phyloP scores from a whole-genome alignment of 345 rosid genomes.

The Atalantia buxifolia region DNA sequence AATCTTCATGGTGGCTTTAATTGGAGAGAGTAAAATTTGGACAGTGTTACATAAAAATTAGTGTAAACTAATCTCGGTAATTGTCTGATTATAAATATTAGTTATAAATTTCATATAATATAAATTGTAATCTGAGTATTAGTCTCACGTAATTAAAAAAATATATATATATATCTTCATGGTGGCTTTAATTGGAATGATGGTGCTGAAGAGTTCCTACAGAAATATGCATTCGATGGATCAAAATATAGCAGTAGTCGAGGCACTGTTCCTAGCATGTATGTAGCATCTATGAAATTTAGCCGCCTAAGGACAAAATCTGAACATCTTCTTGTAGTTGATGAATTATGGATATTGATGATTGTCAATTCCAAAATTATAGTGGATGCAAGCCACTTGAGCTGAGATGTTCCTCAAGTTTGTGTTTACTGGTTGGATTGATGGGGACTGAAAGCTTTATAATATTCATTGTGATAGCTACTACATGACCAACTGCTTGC shows the following conservation, averaged over 20 bases:
- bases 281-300: background rate
- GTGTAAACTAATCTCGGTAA: no score
- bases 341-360: background rate
- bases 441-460: background rate
- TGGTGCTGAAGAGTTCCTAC: background rate
- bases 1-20: background rate
- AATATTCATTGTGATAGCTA: background rate
- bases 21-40: no score
- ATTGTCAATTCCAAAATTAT: background rate
- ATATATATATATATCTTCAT: no score
- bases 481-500: background rate
- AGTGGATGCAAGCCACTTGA: background rate
- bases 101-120: no score
- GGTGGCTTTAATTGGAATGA: background rate
- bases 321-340: background rate
- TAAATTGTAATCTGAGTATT: no score
- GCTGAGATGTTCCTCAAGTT: background rate
- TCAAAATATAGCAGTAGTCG: background rate
- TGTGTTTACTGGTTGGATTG: conserved; percentile 1
- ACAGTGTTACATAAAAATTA: no score
- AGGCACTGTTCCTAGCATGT: background rate
- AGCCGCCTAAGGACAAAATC: background rate
- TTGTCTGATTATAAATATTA: no score
- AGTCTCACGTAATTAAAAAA: no score
- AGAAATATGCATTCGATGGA: background rate